Conservation (phyloP, 1,284 basidiomycete genomes). For the Pascua sp. region DNA sequence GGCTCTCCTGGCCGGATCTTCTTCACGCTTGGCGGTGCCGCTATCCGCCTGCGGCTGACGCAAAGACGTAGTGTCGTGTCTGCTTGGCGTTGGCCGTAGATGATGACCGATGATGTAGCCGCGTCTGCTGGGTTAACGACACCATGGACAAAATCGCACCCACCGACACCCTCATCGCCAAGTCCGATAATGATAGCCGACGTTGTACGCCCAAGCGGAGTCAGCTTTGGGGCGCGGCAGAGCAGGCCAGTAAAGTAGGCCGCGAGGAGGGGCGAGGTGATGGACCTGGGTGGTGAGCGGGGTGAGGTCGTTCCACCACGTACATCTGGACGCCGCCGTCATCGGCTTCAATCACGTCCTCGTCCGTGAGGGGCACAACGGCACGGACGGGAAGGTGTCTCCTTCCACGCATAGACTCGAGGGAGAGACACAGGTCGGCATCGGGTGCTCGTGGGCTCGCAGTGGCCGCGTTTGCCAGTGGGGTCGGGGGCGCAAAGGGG, state of each 20-base stretch:
- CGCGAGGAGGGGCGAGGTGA: conserved; percentile 32
- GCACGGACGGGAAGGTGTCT: conserved; percentile 42
- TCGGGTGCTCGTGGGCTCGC: conserved; percentile 18
- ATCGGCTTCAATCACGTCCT: conserved; percentile 36
- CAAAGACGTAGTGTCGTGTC: conserved; percentile 23
- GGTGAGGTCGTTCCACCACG: no score
- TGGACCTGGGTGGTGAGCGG: conserved; percentile 21
- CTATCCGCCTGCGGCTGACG: conserved; percentile 30
- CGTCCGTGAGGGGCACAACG: conserved; percentile 29
- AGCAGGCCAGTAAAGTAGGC: conserved; percentile 39
- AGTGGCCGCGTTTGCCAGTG: conserved; percentile 14
- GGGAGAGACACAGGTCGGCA: conserved; percentile 47
- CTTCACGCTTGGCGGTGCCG: conserved; percentile 25
- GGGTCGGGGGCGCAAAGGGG: conserved; percentile 9
- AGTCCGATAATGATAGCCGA: conserved; percentile 39
- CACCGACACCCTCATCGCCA: conserved; percentile 39
- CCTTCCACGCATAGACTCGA: conserved; percentile 46
- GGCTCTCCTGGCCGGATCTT: conserved; percentile 48
- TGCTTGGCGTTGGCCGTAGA: conserved; percentile 15
- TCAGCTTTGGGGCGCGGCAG: conserved; percentile 22
- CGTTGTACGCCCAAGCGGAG: conserved; percentile 19
- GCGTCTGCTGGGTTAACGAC: neutral
- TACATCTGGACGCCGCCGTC: conserved; percentile 38
- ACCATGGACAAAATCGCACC: neutral
- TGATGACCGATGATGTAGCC: conserved; percentile 3